A percentile compares a stretch with the other conserved stretches of the same genome.
These are phyloP conservation scores for Sclerotinia subarctica DNA, from an alignment of 2,329 filamentous ascomycete species.

Conservation along the genomic window DNA sequence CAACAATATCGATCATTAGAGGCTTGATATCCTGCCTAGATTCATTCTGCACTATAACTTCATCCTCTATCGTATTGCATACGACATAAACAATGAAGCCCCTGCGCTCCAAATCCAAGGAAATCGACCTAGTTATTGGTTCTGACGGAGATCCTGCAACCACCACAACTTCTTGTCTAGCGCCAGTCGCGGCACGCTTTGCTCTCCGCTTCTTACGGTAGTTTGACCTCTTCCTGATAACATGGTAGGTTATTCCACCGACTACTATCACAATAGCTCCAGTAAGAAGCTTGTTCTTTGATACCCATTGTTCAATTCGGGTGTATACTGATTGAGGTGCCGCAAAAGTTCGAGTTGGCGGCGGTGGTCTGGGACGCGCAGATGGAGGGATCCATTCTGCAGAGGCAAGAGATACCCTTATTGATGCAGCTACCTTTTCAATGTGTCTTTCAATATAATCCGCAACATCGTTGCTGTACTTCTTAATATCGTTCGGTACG, in stretches of 20 bases:
- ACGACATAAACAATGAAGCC: conserved; percentile 94
- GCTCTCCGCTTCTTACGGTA: conserved; percentile 67
- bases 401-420: conserved; percentile 67
- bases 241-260: conserved; percentile 57
- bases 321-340: conserved; percentile 44
- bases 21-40: conserved; percentile 78
- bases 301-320: conserved; percentile 66
- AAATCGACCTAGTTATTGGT: conserved; percentile 77
- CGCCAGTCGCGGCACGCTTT: conserved; percentile 75
- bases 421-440: conserved; percentile 66
- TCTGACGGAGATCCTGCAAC: conserved; percentile 85
- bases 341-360: conserved; percentile 28
- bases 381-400: conserved; percentile 71
- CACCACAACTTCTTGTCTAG: conserved; percentile 80
- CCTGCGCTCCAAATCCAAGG: conserved; percentile 81
- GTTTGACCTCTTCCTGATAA: conserved; percentile 53
- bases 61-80: conserved; percentile 80
- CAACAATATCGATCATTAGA: conserved; percentile 76
- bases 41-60: conserved; percentile 71
- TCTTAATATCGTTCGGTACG: conserved; percentile 63
- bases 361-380: conserved; percentile 58
- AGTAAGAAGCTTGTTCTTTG: conserved; percentile 68
- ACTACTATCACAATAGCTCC: conserved; percentile 68
- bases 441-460: conserved; percentile 79
- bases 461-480: conserved; percentile 70